Evolutionary conservation across 1,284 basidiomycete species (phyloP).

Genomic region (Apiotrichum sp.): DNA sequence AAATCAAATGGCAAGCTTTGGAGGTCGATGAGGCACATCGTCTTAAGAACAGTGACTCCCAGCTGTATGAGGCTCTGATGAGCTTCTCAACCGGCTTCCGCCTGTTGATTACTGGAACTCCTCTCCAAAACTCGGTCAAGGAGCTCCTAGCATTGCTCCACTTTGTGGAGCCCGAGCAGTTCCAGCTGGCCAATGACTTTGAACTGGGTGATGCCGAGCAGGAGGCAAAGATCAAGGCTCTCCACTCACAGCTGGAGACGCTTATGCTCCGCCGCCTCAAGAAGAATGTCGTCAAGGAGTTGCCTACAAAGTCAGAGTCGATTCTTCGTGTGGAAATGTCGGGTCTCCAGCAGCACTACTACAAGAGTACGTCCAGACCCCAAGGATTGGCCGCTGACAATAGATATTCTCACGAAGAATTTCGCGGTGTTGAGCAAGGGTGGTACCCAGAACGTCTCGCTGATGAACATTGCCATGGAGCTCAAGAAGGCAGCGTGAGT

Average conservation of each 20-base stretch:
- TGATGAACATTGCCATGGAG: conserved; percentile 95
- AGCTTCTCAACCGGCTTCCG: conserved; percentile 86
- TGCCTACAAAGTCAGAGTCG: conserved; percentile 97
- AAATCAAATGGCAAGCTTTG: conserved; percentile 95
- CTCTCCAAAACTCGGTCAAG: conserved; percentile 98
- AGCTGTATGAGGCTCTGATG: conserved; percentile 88
- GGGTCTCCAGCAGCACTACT: conserved; percentile 93
- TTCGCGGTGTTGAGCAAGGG: conserved; percentile 88
- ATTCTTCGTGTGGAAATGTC: conserved; percentile 98
- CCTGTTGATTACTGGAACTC: conserved; percentile 95
- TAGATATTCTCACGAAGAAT: conserved; percentile 91
- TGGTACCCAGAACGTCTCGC: conserved; percentile 76
- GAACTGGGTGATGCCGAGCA: conserved; percentile 89
- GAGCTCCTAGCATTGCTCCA: conserved; percentile 96
- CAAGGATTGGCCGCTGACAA: not conserved
- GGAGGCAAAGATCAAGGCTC: conserved; percentile 87
- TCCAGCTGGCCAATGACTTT: conserved; percentile 83
- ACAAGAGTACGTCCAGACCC: conserved; percentile 60
- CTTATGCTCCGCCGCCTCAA: conserved; percentile 95
- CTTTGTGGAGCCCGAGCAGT: conserved; percentile 97
- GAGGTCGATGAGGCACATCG: conserved; percentile 99
- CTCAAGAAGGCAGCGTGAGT: conserved; percentile 80
- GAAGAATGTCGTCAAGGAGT: conserved; percentile 91
- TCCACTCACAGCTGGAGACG: conserved; percentile 82
- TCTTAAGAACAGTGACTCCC: conserved; percentile 94